phyloP scores from a whole-genome alignment of 2,329 filamentous ascomycete species.

The Epichloe amarillans region DNA sequence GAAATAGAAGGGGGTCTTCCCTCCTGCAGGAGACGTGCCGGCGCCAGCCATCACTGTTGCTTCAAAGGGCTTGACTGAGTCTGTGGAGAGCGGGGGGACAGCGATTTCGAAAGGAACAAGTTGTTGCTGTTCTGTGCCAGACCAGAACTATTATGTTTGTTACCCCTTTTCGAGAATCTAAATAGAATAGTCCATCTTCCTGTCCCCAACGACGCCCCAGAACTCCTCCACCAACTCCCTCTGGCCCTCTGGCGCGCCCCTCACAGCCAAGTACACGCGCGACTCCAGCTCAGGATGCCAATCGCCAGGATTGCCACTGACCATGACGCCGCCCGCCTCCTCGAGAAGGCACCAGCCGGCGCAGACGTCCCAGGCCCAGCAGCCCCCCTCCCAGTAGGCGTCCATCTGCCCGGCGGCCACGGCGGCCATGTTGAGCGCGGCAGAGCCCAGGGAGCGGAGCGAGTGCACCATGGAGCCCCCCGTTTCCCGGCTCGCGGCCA shows the following conservation, averaged over 20 bases:
- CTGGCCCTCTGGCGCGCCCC: constrained; percentile 45
- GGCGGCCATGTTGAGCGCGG: constrained; percentile 61
- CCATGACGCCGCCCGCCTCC: constrained; percentile 63
- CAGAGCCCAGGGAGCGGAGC: constrained; percentile 56
- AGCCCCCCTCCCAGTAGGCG: constrained; percentile 74
- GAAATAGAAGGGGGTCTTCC: constrained; percentile 41
- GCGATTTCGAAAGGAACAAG: too few species aligned
- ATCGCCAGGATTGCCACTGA: constrained; percentile 57
- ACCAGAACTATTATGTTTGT: too few species aligned
- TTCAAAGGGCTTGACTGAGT: too few species aligned
- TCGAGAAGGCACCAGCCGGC: constrained; percentile 65
- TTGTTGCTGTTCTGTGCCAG: too few species aligned
- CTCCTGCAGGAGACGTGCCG: constrained; percentile 48
- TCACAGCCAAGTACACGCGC: constrained; percentile 48
- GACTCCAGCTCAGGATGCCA: constrained; percentile 51
- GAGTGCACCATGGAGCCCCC: constrained; percentile 72
- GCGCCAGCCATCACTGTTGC: too few species aligned
- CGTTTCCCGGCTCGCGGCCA: constrained; percentile 42
- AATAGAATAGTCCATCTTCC: constrained; percentile 33
- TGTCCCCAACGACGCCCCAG: constrained; percentile 45
- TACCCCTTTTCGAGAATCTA: constrained; percentile 1
- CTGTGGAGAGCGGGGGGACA: constrained; percentile 14
- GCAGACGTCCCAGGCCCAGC: constrained; percentile 77
- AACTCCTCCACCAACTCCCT: constrained; percentile 50
- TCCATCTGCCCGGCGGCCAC: constrained; percentile 61